phyloP scores from a whole-genome alignment of 202 grass and related monocot species.

The Panicum hallii region DNA sequence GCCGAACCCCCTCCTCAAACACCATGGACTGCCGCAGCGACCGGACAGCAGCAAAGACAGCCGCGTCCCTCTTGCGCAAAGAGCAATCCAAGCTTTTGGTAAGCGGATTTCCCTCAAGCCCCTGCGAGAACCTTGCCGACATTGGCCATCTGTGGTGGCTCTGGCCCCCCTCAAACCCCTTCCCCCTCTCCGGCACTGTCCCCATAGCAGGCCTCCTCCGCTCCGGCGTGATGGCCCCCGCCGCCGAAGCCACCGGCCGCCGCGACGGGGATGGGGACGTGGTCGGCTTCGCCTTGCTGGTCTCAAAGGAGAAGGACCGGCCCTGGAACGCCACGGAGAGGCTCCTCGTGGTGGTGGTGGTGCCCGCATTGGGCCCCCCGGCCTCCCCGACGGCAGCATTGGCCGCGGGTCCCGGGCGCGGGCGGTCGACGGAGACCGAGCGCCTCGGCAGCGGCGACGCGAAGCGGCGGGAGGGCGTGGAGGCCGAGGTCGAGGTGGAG shows the following conservation, averaged over 20 bases:
- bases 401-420: conserved; percentile 55
- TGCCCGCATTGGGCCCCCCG: conserved; percentile 51
- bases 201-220: conserved; percentile 46
- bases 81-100: conserved; percentile 87
- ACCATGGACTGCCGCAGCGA: conserved; percentile 75
- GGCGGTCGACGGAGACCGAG: conserved; percentile 76
- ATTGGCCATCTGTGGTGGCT: conserved; percentile 77
- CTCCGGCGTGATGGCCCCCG: conserved; percentile 62
- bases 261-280: conserved; percentile 66
- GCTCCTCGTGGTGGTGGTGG: conserved; percentile 80
- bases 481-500: conserved; percentile 67
- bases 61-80: conserved; percentile 59
- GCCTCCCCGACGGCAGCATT: conserved; percentile 45
- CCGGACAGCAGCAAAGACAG: conserved; percentile 69
- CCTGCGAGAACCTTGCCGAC: conserved; percentile 60
- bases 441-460: conserved; percentile 64
- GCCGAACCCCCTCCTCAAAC: conserved; percentile 62
- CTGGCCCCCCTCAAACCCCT: conserved; percentile 44
- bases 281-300: conserved; percentile 70
- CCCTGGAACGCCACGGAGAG: conserved; percentile 97
- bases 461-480: conserved; percentile 74
- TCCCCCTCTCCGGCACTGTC: conserved; percentile 51
- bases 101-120: conserved; percentile 63
- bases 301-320: conserved; percentile 89
- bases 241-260: conserved; percentile 48